Evolutionary conservation across 345 rosid species (phyloP).

Genomic region (Brassica nigra): DNA sequence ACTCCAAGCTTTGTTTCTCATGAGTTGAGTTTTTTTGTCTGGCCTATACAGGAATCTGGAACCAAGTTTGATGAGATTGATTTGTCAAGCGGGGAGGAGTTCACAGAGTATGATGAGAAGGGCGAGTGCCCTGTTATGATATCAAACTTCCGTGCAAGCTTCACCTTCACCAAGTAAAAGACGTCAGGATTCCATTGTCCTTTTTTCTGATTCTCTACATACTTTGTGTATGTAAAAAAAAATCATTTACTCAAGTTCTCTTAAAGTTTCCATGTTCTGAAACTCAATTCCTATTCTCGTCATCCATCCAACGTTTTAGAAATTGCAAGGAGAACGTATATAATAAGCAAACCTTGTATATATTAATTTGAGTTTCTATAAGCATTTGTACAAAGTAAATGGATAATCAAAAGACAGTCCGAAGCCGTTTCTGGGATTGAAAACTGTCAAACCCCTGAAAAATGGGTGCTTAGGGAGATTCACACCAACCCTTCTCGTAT

Average conservation of each 20-base stretch:
- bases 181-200: background rate
- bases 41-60: conserved; percentile 51
- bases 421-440: too few relatives aligned
- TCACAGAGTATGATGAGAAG: conserved; percentile 71
- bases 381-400: too few relatives aligned
- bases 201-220: background rate
- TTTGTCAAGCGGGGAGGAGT: conserved; percentile 68
- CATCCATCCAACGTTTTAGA: background rate
- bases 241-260: conserved; percentile 12
- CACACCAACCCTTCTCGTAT: too few relatives aligned
- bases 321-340: too few relatives aligned
- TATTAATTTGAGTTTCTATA: too few relatives aligned
- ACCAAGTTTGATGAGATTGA: conserved; percentile 67
- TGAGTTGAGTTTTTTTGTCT: background rate
- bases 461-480: too few relatives aligned
- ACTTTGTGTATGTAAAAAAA: conserved; percentile 35
- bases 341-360: too few relatives aligned
- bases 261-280: background rate
- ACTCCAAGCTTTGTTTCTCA: background rate
- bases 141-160: conserved; percentile 56
- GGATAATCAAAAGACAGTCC: too few relatives aligned
- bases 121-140: background rate
- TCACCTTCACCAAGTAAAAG: conserved; percentile 59
- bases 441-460: too few relatives aligned
- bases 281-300: background rate